Evolutionary conservation across 148 eudicot genomes (phyloP), one percentile per base, ranked within the genome.

Genomic region (Dysphania ambrosioides): DNA sequence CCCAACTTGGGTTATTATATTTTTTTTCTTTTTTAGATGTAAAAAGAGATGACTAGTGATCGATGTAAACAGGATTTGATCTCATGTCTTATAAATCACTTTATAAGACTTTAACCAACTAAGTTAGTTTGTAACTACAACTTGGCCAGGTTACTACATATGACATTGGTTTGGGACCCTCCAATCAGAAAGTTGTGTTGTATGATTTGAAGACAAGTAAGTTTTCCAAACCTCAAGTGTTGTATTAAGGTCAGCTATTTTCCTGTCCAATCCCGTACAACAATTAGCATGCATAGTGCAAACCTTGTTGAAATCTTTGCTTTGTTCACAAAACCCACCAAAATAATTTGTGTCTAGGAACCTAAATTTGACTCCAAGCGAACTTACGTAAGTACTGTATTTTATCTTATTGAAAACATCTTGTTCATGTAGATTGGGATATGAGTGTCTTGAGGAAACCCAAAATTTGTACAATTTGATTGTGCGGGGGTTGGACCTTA

Each of bases 231-330:
- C 91, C 21, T 83, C 84, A 41, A 88, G 85, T 71, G 83, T 41
- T 38, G 83, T 74, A 31, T 75, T 80, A 0, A 91, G 78, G 57
- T 88, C 93, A 62, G 78, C 81, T 30, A 86, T 68, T 58, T 89
- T 91, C 11, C 74, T 83, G 8, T 77, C 77, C 16, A 89, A 44
- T 4, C 93, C 93, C 26, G 75, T 15, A 24, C 96, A 89, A 66
- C 96, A 91, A 79, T 88, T 91, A 12, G 91, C 96, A 70, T 91
- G 93, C 89, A 91, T 87, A 26, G 91, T 88, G 67, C 92, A 79
- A 55, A 89, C 91, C 61, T 73, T 47, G 62, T 80, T 77, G 24
- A 88, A 72, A 76, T 91, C 87, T 70, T 30, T 73, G 70, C 88
- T 87, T 5, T 86, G 85, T 27, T 84, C 58, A 66, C 96, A 91